These are phyloP conservation scores for Macadamia integrifolia DNA, from an alignment of 164 flowering plant genomes.

Conservation along the genomic window DNA sequence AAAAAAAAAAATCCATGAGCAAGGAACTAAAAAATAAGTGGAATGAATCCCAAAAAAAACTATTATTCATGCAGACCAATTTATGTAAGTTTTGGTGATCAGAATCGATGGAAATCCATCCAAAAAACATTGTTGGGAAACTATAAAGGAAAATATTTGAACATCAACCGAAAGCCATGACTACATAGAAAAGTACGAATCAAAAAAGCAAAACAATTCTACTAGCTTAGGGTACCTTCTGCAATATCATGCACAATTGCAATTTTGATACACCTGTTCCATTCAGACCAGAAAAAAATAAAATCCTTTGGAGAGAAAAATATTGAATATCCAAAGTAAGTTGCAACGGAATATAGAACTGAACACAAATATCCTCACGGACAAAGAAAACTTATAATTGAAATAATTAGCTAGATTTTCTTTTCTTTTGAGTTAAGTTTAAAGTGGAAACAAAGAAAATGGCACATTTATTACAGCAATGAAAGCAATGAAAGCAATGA, in stretches of 20 bases:
- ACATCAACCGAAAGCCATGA: neutral
- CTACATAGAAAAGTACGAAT: neutral
- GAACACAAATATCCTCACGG: neutral
- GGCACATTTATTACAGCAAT: no score
- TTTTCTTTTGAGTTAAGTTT: neutral
- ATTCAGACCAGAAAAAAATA: neutral
- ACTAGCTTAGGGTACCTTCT: slow-evolving; percentile 53
- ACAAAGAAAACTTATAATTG: neutral
- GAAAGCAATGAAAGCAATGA: no score
- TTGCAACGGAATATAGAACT: neutral
- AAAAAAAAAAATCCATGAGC: neutral
- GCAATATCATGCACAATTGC: slow-evolving; percentile 98
- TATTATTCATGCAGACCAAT: neutral
- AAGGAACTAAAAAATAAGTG: neutral
- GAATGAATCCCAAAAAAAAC: neutral
- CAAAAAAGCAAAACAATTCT: neutral
- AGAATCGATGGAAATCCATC: no score
- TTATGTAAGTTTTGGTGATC: neutral
- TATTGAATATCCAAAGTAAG: neutral
- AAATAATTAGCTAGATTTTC: neutral
- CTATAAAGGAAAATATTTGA: neutral
- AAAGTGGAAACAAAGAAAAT: no score
- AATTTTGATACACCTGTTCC: slow-evolving; percentile 87
- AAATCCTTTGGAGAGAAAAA: neutral
- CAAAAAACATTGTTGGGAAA: no score